phyloP scores from a whole-genome alignment of 768 basidiomycete genomes.

The Tephrocybe sp. region DNA sequence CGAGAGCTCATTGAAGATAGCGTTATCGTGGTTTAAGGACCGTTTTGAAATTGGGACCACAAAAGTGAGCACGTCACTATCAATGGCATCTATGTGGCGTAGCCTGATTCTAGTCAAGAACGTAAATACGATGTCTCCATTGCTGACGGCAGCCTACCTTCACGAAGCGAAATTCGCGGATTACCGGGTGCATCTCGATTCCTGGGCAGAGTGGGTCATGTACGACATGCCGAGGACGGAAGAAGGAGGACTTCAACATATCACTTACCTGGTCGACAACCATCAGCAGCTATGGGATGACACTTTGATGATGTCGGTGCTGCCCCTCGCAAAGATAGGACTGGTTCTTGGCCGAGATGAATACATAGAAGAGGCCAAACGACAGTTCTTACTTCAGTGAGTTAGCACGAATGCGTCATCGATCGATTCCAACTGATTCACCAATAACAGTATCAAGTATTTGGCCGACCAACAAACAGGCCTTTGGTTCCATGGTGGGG shows the following conservation, averaged over 20 bases:
- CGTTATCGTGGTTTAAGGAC: conserved; percentile 47
- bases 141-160: conserved; percentile 45
- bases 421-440: neutral
- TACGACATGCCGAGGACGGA: conserved; percentile 45
- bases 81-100: neutral
- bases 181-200: conserved; percentile 38
- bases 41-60: conserved; percentile 51
- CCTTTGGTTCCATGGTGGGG: conserved; percentile 48
- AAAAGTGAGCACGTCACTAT: conserved; percentile 32
- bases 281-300: conserved; percentile 56
- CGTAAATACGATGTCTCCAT: conserved; percentile 57
- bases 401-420: conserved; percentile 10
- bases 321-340: conserved; percentile 58
- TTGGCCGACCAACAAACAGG: conserved; percentile 43
- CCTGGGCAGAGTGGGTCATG: conserved; percentile 56
- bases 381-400: conserved; percentile 50
- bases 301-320: conserved; percentile 57
- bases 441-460: conserved; percentile 38
- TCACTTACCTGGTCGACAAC: conserved; percentile 42
- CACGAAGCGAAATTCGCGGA: conserved; percentile 34
- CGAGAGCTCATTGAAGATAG: conserved; percentile 35
- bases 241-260: conserved; percentile 48
- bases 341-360: conserved; percentile 47
- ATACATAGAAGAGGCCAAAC: conserved; percentile 56
- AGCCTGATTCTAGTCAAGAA: conserved; percentile 32